A percentile compares a stretch with the other conserved stretches of the same genome.
These are phyloP conservation scores for Pyrrhoderma noxium DNA, from an alignment of 1,284 basidiomycete species.

Conservation along the genomic window DNA sequence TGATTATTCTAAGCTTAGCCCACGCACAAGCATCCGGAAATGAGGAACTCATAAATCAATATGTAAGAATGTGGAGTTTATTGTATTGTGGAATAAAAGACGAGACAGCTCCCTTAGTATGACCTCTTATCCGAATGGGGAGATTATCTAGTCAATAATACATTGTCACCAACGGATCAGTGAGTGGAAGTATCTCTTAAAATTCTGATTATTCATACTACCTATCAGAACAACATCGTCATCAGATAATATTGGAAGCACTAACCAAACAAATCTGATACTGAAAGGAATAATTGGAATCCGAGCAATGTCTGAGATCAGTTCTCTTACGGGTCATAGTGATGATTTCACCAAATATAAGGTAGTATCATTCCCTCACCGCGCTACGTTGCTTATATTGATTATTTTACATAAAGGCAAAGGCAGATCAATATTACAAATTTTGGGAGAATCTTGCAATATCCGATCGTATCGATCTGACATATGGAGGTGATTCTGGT, in stretches of 20 bases:
- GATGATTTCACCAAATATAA: slow-evolving; percentile 24
- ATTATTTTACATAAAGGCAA: neutral
- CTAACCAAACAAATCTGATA: slow-evolving; percentile 29
- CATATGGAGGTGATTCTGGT: slow-evolving; percentile 24
- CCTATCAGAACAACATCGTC: neutral
- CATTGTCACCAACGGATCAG: slow-evolving; percentile 31
- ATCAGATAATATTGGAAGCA: neutral
- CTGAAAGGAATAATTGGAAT: slow-evolving; percentile 38
- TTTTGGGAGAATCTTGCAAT: neutral
- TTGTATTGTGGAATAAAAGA: slow-evolving; percentile 22
- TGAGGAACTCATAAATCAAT: slow-evolving; percentile 4
- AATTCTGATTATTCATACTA: neutral
- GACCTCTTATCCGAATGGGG: slow-evolving; percentile 35
- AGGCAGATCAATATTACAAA: slow-evolving; percentile 11
- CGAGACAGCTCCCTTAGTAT: slow-evolving; percentile 37
- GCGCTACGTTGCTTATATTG: neutral
- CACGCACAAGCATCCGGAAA: slow-evolving; percentile 30
- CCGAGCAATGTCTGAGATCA: slow-evolving; percentile 35
- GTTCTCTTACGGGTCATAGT: slow-evolving; percentile 23
- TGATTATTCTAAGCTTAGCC: slow-evolving; percentile 35
- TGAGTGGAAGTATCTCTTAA: slow-evolving; percentile 19
- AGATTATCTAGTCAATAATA: slow-evolving; percentile 30
- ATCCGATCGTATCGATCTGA: slow-evolving; percentile 24
- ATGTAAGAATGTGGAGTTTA: slow-evolving; percentile 6
- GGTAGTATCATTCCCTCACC: slow-evolving; percentile 20